Evolutionary conservation across 371 early-diverging fungal genomes (phyloP), one percentile per base, ranked within the genome.

Genomic region (Blakeslea trispora): DNA sequence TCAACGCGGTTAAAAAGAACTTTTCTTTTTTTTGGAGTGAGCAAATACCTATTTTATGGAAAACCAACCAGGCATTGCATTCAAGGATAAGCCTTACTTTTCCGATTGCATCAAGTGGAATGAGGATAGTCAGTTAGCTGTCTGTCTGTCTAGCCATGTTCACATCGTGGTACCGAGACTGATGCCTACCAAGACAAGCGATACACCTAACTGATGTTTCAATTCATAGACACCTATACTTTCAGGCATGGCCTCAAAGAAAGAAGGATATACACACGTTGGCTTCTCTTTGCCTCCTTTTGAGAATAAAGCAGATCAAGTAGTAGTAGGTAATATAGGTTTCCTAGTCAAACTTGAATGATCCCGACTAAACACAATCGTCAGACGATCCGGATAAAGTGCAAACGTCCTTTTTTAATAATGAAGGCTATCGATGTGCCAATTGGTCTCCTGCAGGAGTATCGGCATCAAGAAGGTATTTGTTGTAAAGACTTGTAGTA

Each of bases 381-480:
- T 19, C 40, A 71, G 65, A 50, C 5, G 19, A 56, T 7, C 18
- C 34, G 5, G 48, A 56, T 13, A 31, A 46, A 7, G 13, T 74
- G 5, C 51, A 67, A 32, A 49, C 63, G 7, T 64, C 62, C 3
- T 59, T 47, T 35, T 22, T 54, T 5, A 51, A 35, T 17, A 49
- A 63, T 6, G 74, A 74, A 46, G 50, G 46, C 2, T 70, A 57
- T 57, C 68, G 74, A 21, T 56, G 42, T 48, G 61, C 66, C 15
- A 53, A 23, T 7, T 74, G 74, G 74, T 74, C 74, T 17, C 53
- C 66, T 3, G 50, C 54, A 11, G 64, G 66, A 7, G 24, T 74
- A 42, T 64, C 71, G 28, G 14, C 14, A 0, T 23, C 57, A 2
- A 42, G 59, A 31, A 63, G 72, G 72, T 72, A 59, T 37, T 37